Base-by-base conservation (phyloP, 805 yeast genomes). In the Pichia insulana region DNA sequence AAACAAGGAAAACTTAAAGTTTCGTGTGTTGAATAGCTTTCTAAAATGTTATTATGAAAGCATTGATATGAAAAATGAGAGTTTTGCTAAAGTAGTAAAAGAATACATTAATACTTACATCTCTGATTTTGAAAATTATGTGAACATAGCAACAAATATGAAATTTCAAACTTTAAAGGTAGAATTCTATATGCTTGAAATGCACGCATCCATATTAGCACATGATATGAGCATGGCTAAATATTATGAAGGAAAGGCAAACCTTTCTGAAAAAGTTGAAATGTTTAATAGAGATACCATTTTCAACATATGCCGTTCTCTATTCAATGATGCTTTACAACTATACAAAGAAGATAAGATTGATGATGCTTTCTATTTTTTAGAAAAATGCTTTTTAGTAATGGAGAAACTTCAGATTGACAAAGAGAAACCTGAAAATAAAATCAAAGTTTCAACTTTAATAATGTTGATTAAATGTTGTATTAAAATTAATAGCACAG, bases 221-320 rank as follows among this genome's bases (percentile, higher is more conserved):
- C 57, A 53, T 3, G 68, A 69, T 43, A 45, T 55, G 6, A 56
- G 61, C 34, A 55, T 59, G 48, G 70, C 71, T 1, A 59, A 54
- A 34, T 51, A 64, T 22, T 64, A 61, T 45, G 60, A 62, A 26
- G 51, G 53, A 9, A 60, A 63, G 40, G 57, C 64, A 2, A 53
- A 52, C 19, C 27, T 58, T 1, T 8, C 27, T 4, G 47, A 50
- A 2, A 50, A 53, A 25, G 22, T 37, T 4, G 22, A 9, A 2
- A 10, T 36, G 1, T 33, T 56, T 6, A 54, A 55, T 13, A 36
- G 53, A 2, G 50, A 50, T 2, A 34, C 43, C 1, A 32, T 58
- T 2, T 26, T 62, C 7, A 69, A 66, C 31, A 37, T 59, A 4
- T 52, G 61, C 13, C 54, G 71, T 33, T 50, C 59, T 1, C 50